phyloP scores from a whole-genome alignment of 2,329 filamentous ascomycete genomes.

The Ophiocordyceps australis region DNA sequence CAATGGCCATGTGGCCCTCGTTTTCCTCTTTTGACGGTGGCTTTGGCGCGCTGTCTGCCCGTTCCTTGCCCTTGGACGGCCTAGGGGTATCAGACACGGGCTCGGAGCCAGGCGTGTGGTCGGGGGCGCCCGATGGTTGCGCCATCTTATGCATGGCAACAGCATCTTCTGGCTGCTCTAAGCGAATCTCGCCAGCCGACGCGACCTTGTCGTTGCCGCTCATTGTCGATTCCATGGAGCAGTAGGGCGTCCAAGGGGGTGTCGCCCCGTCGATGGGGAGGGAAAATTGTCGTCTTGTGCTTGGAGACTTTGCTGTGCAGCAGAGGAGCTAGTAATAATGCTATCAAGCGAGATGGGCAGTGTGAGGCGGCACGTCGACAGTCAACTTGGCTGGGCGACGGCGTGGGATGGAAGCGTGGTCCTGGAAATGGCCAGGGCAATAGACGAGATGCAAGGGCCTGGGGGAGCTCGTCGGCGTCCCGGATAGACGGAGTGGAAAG shows the following conservation, averaged over 20 bases:
- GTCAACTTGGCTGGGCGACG: too few relatives aligned
- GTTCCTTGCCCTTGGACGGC: conserved; percentile 15
- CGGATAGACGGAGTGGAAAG: too few relatives aligned
- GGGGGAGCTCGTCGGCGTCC: too few relatives aligned
- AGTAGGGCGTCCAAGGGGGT: conserved; percentile 3
- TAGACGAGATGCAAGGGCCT: too few relatives aligned
- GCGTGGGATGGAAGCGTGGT: too few relatives aligned
- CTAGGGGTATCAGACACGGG: conserved; percentile 5
- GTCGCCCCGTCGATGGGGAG: conserved; percentile 1
- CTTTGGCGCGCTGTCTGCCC: conserved; percentile 8
- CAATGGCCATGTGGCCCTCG: conserved; percentile 22
- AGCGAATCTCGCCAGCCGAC: conserved; percentile 10
- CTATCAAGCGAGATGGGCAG: too few relatives aligned
- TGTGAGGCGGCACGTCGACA: too few relatives aligned
- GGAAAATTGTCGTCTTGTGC: too few relatives aligned
- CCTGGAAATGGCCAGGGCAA: too few relatives aligned
- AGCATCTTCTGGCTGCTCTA: conserved; percentile 17
- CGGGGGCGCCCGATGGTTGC: conserved; percentile 4
- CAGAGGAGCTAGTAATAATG: too few relatives aligned
- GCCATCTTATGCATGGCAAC: conserved; percentile 17
- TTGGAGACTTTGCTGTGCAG: too few relatives aligned
- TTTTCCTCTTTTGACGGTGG: conserved; percentile 12
- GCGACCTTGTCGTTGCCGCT: conserved; percentile 10
- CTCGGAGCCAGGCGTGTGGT: conserved; percentile 5
- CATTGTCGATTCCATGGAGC: conserved; percentile 12